phyloP scores from a whole-genome alignment of 345 rosid species.

The Euclidium syriacum region DNA sequence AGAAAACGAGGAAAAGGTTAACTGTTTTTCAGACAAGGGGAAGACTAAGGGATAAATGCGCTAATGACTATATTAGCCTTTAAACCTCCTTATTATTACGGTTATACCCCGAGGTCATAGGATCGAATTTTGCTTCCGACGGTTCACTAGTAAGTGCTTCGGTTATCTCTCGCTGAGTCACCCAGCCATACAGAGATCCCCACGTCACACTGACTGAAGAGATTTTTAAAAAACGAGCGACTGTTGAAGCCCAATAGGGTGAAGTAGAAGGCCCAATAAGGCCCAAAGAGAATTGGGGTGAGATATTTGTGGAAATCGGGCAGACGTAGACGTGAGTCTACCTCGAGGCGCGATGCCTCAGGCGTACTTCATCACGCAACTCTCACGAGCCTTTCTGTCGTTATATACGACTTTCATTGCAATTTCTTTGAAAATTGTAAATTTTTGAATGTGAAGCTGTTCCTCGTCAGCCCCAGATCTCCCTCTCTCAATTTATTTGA shows the following conservation, averaged over 20 bases:
- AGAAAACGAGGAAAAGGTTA: constrained; percentile 4
- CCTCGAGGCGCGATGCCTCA: constrained; percentile 43
- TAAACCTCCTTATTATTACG: background rate
- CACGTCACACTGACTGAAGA: background rate
- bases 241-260: background rate
- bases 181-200: background rate
- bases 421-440: background rate
- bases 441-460: constrained; percentile 16
- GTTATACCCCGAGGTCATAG: background rate
- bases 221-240: background rate
- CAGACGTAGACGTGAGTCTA: constrained; percentile 51
- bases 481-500: background rate
- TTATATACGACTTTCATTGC: constrained; percentile 18
- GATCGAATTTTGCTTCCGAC: constrained; percentile 2
- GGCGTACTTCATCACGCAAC: constrained; percentile 63
- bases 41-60: constrained; percentile 16
- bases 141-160: background rate
- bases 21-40: constrained; percentile 23
- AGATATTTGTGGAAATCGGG: constrained; percentile 37
- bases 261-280: background rate
- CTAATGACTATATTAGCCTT: constrained; percentile 17
- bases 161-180: background rate
- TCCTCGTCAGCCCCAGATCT: constrained; percentile 6
- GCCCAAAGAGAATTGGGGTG: constrained; percentile 2
- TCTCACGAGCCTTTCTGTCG: constrained; percentile 43